Conservation (phyloP, 2,329 filamentous ascomycete species). For the Fusarium albosuccineum region DNA sequence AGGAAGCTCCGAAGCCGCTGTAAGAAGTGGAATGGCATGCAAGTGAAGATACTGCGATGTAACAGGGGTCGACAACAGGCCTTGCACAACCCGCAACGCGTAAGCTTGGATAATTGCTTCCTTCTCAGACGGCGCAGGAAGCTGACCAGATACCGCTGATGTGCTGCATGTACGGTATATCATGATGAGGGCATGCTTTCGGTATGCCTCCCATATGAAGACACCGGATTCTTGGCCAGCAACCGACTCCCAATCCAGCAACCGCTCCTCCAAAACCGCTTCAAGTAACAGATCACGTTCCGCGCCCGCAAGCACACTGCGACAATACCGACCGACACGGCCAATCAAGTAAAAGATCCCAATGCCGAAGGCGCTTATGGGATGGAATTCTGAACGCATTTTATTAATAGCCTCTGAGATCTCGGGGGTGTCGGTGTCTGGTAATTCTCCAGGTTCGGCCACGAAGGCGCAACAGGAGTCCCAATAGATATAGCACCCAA, state of each 20-base stretch:
- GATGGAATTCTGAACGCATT: neutral
- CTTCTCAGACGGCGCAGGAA: too few relatives aligned
- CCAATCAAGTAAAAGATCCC: constrained; percentile 13
- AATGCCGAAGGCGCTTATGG: constrained; percentile 5
- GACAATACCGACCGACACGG: constrained; percentile 15
- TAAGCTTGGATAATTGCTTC: too few relatives aligned
- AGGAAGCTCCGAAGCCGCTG: too few relatives aligned
- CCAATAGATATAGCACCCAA: constrained; percentile 17
- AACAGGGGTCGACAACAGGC: too few relatives aligned
- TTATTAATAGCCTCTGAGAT: neutral
- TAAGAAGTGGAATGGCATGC: too few relatives aligned
- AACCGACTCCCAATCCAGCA: neutral
- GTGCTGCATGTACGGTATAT: neutral
- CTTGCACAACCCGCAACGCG: too few relatives aligned
- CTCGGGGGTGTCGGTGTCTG: neutral
- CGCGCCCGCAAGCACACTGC: neutral
- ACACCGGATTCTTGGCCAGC: neutral
- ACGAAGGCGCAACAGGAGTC: constrained; percentile 10
- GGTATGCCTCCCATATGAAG: neutral
- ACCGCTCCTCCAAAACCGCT: neutral
- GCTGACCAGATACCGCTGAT: too few relatives aligned
- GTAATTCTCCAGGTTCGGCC: neutral
- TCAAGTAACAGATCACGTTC: neutral
- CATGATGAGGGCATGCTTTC: neutral
- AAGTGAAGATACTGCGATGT: too few relatives aligned